Base-by-base conservation (phyloP, 2,329 filamentous ascomycete species). In the Alternaria viburni region DNA sequence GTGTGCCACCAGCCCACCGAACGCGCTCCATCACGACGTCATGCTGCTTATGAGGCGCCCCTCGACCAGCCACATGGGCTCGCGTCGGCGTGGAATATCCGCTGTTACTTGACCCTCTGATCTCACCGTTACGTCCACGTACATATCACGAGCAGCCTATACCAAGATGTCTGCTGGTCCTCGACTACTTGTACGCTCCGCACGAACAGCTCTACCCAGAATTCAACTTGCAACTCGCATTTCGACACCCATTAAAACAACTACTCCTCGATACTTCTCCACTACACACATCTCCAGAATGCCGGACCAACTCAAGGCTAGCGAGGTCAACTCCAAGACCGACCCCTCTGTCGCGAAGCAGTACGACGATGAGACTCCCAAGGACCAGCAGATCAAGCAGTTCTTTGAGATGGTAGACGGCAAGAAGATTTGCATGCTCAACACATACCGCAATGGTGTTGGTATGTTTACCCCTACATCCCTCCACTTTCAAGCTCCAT, bases 331-430 rank as follows among this genome's bases (percentile, higher is more conserved):
- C 65, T 79, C 81, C 45, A 67, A 81, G 62, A 81, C 74, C 49
- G 84, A 86, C 68, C 83, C 84, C 25, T 81, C 81, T 3, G 81
- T 85, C 59, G 66, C 80, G n/a, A 85, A 84, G 70, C 84, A 86
- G 71, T 84, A 79, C 57, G 84, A 86, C 71, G 76, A 70, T 54
- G 68, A 81, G 30, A 80, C 82, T 6, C 78, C 82, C 25, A 78
- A 78, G 30, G 77, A 79, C n/a, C 70, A 82, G 66, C 83, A 85
- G 64, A 81, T 84, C 70, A 74, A 83, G 56, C 82, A 85, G 54
- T 80, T 85, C 54, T 85, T 83, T 75, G 72, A 78, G 43, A 74
- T 83, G n/a, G 79, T 80, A 47, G 84, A 86, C 65, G 72, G 75
- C 41, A 77, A 82, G 59, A 84, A 84, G 68, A 80, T 84, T 61